Base-by-base conservation (phyloP, 495 filamentous ascomycete species). In the Podospora comata region DNA sequence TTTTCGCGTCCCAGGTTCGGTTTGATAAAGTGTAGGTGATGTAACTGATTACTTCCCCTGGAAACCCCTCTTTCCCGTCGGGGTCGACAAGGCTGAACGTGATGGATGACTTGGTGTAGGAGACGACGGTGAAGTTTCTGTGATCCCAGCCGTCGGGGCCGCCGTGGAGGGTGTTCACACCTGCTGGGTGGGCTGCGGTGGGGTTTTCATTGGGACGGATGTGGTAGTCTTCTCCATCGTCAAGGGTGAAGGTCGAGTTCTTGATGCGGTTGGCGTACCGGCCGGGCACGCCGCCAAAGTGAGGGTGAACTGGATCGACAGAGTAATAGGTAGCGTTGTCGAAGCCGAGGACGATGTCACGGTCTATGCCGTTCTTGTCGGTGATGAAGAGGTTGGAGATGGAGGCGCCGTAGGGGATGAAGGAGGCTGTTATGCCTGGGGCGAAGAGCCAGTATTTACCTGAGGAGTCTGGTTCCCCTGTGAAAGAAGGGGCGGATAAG, bases 231-330 rank as follows among this genome's bases (percentile, higher is more conserved):
- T 70, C 71, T 26, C 86, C 89, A 62, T 92, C 89, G 67, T 82
- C 83, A 73, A 95, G 95, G 9, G 87, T 91, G 73, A 95, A 96
- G 9, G 87, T 91, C 69, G 87, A 88, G 77, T 95, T 95, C 83
- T 90, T 92, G 79, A 95, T 96, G 39, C 91, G 88, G 78, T 96
- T 94, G 56, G 91, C 91, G 73, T 94, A 94, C 19, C 91, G 89
- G 48, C 92, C 92, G 5, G 88, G 89, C n/a, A 92, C 85, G 6
- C 88, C 83, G 56, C 91, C 91, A 67, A 91, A 90, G 81, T 89
- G 91, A 61, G 90, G 91, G 79, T 91, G 90, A 63, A 86, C 83
- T 53, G 77, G 78, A 71, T 94, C 91, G 44, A 86, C 78, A 7
- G 82, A 73, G 75, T 95, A 96, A 65, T 90, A 83, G 53, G 77